A percentile compares a stretch with the other conserved stretches of the same genome.
phyloP scores from a whole-genome alignment of 225 moss, liverwort and hornwort genomes.

The Ulota crispa region DNA sequence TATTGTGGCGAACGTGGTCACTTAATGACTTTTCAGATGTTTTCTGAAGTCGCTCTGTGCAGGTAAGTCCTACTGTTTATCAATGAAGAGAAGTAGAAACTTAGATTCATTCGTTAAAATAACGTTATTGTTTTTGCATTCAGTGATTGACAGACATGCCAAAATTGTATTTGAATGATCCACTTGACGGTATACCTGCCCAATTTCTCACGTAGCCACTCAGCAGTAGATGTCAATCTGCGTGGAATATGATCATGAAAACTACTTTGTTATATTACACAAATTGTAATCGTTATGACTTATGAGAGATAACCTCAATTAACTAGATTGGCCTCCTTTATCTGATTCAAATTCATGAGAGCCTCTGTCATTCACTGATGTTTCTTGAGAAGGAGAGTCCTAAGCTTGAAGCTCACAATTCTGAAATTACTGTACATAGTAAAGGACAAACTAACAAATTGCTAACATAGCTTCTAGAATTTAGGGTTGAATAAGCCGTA shows the following conservation, averaged over 20 bases:
- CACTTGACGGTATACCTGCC: no score
- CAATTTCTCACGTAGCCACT: background rate
- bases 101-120: background rate
- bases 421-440: no score
- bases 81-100: background rate
- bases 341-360: no score
- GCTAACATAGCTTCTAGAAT: background rate
- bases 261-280: background rate
- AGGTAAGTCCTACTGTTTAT: background rate
- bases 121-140: background rate
- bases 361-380: no score
- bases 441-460: no score
- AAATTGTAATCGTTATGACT: background rate
- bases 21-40: background rate
- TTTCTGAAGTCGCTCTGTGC: background rate
- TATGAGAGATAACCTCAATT: no score
- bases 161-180: background rate
- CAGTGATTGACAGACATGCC: background rate
- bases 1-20: background rate
- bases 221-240: background rate
- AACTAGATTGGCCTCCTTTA: no score
- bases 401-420: no score
- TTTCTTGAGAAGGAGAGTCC: no score
- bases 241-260: background rate
- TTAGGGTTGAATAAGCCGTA: background rate